Conservation (phyloP, 2,329 filamentous ascomycete genomes). For the Hirsutella thompsonii region DNA sequence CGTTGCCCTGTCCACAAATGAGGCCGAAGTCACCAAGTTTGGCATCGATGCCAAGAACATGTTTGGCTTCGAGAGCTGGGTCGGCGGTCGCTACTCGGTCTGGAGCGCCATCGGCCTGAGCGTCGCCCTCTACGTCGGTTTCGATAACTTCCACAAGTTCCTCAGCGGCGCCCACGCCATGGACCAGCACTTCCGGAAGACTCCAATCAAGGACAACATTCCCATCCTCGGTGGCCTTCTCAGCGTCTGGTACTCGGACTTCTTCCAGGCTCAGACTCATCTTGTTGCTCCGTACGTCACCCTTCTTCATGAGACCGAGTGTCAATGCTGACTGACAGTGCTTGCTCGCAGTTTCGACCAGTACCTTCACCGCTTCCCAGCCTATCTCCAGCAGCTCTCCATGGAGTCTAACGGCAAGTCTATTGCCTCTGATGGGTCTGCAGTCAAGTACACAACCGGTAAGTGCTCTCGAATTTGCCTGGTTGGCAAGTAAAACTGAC, state of each 20-base stretch:
- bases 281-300: conserved; percentile 75
- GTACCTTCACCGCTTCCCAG: conserved; percentile 97
- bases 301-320: no score
- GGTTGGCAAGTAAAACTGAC: background rate
- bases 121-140: conserved; percentile 90
- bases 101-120: conserved; percentile 98
- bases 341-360: conserved; percentile 65
- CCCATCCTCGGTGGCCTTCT: conserved; percentile 82
- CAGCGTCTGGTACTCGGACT: conserved; percentile 98
- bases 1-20: conserved; percentile 93
- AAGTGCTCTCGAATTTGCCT: conserved; percentile 5
- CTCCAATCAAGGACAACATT: conserved; percentile 89
- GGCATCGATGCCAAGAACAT: conserved; percentile 99
- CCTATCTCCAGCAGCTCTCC: conserved; percentile 95
- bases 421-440: conserved; percentile 74
- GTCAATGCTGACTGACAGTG: background rate
- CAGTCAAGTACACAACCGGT: conserved; percentile 93
- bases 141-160: conserved; percentile 96
- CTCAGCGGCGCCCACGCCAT: conserved; percentile 88
- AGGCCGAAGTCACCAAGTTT: conserved; percentile 91
- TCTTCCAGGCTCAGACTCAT: conserved; percentile 96
- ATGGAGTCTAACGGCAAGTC: conserved; percentile 99
- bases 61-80: conserved; percentile 99
- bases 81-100: conserved; percentile 94
- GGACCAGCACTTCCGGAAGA: conserved; percentile 94